Evolutionary conservation across 495 filamentous ascomycete genomes (phyloP).

Genomic region (Parmelia sp.): DNA sequence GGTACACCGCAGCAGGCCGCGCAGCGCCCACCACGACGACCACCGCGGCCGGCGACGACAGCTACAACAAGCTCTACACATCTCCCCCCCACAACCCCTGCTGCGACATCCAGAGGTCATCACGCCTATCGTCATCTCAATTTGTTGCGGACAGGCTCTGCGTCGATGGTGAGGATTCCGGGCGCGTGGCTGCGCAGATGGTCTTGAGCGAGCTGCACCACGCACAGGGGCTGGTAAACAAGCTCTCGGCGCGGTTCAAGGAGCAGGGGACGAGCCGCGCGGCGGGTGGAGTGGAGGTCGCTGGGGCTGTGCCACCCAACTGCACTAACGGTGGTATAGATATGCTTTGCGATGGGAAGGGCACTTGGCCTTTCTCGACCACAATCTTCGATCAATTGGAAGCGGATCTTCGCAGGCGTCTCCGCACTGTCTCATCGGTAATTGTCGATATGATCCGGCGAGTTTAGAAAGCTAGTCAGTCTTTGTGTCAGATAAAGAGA

Average conservation of each 20-base stretch:
- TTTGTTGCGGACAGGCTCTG: conserved; percentile 15
- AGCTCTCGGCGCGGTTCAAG: conserved; percentile 16
- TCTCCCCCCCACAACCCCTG: not conserved
- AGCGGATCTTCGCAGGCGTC: conserved; percentile 4
- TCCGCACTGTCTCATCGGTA: conserved; percentile 1
- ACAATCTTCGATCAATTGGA: conserved; percentile 12
- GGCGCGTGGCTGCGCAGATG: conserved; percentile 31
- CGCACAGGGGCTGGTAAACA: conserved; percentile 32
- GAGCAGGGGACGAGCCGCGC: not conserved
- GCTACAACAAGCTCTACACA: conserved; percentile 1
- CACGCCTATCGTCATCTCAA: not conserved
- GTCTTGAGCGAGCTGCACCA: conserved; percentile 40
- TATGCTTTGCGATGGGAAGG: conserved; percentile 3
- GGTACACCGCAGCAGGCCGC: conserved; percentile 25
- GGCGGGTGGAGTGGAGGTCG: not conserved
- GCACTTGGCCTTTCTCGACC: conserved; percentile 5
- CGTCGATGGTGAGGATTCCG: conserved; percentile 24
- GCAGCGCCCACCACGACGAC: not conserved
- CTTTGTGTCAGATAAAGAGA: not conserved
- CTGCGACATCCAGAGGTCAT: not conserved
- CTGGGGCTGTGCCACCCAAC: not conserved
- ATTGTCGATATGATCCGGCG: conserved; percentile 8
- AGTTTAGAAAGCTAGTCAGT: not conserved
- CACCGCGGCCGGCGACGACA: not conserved
- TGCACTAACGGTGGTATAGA: not conserved